Conservation (phyloP, 768 basidiomycete genomes). For the Xerocomus spinulosus region DNA sequence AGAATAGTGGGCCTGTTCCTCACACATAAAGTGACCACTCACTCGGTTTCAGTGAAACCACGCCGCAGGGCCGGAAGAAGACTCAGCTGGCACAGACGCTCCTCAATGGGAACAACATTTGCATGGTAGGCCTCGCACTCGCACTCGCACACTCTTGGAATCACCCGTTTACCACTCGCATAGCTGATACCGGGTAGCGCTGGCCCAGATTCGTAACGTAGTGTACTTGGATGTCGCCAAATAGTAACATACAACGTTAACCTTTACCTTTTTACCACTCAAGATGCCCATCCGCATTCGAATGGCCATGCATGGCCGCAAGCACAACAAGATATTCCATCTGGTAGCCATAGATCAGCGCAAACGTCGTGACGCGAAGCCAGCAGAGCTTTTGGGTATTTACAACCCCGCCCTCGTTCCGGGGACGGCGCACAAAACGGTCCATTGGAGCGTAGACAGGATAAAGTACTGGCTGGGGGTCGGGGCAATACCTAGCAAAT, state of each 20-base stretch:
- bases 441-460: slow-evolving; percentile 89
- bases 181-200: slow-evolving; percentile 69
- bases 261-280: not conserved
- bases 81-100: slow-evolving; percentile 85
- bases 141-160: not conserved
- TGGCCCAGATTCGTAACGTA: slow-evolving; percentile 47
- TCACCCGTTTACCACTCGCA: not conserved
- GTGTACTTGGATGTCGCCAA: slow-evolving; percentile 12
- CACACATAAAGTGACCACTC: not conserved
- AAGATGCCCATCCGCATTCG: slow-evolving; percentile 83
- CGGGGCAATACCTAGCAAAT: slow-evolving; percentile 78
- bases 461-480: slow-evolving; percentile 86
- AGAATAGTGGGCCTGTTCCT: slow-evolving; percentile 68
- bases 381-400: slow-evolving; percentile 81
- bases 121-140: slow-evolving; percentile 63
- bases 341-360: slow-evolving; percentile 78
- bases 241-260: slow-evolving; percentile 19
- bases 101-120: slow-evolving; percentile 93
- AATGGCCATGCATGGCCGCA: slow-evolving; percentile 74
- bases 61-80: slow-evolving; percentile 74
- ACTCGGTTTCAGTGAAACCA: slow-evolving; percentile 73
- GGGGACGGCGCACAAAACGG: slow-evolving; percentile 56
- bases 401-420: slow-evolving; percentile 66
- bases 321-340: slow-evolving; percentile 74
- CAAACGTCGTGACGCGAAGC: slow-evolving; percentile 74